phyloP scores from a whole-genome alignment of 2,329 filamentous ascomycete genomes.

The Cordyceps pruinosa region DNA sequence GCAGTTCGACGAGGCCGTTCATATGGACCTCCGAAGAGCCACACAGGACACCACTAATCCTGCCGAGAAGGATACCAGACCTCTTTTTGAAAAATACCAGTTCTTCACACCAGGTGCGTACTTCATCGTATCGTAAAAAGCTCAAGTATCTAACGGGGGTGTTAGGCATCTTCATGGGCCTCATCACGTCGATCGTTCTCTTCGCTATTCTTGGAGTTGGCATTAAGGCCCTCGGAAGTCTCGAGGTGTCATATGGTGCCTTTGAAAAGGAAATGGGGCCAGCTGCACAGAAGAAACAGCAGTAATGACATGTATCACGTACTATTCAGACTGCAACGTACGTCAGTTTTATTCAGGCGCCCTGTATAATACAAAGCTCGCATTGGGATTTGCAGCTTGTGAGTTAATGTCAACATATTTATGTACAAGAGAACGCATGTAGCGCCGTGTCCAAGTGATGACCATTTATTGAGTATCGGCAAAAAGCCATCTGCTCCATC shows the following conservation, averaged over 20 bases:
- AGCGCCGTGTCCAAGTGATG: neutral
- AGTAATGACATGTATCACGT: conserved; percentile 19
- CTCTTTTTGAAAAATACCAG: conserved; percentile 87
- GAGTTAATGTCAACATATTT: neutral
- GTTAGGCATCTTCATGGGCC: conserved; percentile 80
- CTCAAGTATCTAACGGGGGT: conserved; percentile 12
- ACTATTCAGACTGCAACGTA: neutral
- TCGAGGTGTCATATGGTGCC: conserved; percentile 86
- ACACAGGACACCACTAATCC: neutral
- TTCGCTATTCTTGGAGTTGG: conserved; percentile 74
- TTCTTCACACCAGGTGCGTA: conserved; percentile 79
- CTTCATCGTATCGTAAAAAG: neutral
- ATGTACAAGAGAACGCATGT: neutral
- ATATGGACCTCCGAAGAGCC: conserved; percentile 66
- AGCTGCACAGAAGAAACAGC: conserved; percentile 72
- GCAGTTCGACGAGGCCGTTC: conserved; percentile 54
- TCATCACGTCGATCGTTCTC: conserved; percentile 64
- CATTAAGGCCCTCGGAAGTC: conserved; percentile 65
- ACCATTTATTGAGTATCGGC: neutral
- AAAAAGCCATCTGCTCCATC: neutral
- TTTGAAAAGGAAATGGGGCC: conserved; percentile 96
- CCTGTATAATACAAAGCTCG: conserved; percentile 1
- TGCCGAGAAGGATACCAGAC: conserved; percentile 32
- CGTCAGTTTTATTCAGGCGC: neutral
- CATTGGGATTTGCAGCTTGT: neutral